Evolutionary conservation across 768 basidiomycete species (phyloP).

Genomic region (Suillus cothurnatus): DNA sequence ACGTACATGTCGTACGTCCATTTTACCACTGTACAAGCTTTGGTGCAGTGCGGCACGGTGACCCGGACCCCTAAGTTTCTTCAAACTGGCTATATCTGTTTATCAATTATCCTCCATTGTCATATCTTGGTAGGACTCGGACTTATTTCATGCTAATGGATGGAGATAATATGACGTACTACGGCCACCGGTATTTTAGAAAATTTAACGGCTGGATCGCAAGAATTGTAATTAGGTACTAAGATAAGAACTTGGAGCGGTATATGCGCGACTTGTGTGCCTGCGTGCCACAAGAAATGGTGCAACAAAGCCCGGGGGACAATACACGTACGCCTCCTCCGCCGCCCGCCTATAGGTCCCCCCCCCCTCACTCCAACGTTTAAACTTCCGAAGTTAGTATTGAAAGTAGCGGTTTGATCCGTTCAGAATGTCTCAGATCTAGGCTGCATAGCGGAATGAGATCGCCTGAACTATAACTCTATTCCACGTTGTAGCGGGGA

Average conservation of each 20-base stretch:
- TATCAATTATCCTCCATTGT: neutral
- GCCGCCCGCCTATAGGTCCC: too few species aligned
- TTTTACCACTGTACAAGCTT: neutral
- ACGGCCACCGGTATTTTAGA: neutral
- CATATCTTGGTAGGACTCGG: neutral
- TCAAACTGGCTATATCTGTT: neutral
- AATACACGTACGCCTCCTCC: too few species aligned
- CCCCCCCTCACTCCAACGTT: too few species aligned
- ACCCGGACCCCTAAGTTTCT: neutral
- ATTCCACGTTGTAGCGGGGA: neutral
- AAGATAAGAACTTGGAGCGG: neutral
- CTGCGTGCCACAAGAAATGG: too few species aligned
- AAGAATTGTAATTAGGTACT: neutral
- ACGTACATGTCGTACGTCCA: neutral
- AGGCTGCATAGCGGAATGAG: neutral
- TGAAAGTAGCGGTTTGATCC: neutral
- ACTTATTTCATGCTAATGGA: neutral
- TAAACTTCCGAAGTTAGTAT: neutral
- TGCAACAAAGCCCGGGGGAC: too few species aligned
- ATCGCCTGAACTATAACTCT: neutral
- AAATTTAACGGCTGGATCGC: neutral
- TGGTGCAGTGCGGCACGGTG: neutral
- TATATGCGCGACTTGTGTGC: too few species aligned
- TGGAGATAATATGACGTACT: neutral
- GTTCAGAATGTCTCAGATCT: neutral